phyloP scores from a whole-genome alignment of 495 filamentous ascomycete genomes.

The Jackrogersella multiformis region DNA sequence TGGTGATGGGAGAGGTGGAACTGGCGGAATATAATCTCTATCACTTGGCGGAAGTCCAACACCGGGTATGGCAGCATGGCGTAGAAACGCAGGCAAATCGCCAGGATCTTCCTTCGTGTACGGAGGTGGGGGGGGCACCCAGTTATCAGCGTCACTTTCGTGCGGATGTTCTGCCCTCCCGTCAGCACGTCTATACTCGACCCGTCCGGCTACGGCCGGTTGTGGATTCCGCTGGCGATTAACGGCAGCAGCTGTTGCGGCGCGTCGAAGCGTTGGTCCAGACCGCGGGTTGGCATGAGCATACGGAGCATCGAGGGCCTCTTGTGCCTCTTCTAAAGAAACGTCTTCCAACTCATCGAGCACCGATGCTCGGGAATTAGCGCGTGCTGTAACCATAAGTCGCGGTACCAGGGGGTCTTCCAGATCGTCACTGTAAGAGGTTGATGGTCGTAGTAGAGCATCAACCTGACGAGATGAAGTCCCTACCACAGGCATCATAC shows the following conservation, averaged over 20 bases:
- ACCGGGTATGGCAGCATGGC: conserved; percentile 45
- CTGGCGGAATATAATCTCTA: conserved; percentile 42
- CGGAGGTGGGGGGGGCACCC: conserved; percentile 92
- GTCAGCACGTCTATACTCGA: conserved; percentile 66
- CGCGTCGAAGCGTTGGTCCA: conserved; percentile 75
- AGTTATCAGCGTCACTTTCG: conserved; percentile 90
- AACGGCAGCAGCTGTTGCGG: conserved; percentile 79
- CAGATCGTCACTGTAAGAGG: conserved; percentile 46
- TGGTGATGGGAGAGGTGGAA: conserved; percentile 44
- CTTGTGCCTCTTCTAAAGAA: conserved; percentile 61
- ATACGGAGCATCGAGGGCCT: conserved; percentile 74
- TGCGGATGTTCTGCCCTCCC: conserved; percentile 77
- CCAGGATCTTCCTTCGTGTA: conserved; percentile 76
- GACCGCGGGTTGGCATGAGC: conserved; percentile 82
- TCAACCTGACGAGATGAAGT: conserved; percentile 51
- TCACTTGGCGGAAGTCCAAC: conserved; percentile 2
- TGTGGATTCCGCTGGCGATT: conserved; percentile 69
- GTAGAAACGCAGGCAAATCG: conserved; percentile 59
- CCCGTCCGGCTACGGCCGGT: conserved; percentile 48
- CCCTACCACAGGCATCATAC: conserved; percentile 49
- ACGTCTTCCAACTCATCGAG: conserved; percentile 40
- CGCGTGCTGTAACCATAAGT: conserved; percentile 46
- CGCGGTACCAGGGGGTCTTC: conserved; percentile 57
- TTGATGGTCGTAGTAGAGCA: conserved; percentile 56
- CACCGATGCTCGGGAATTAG: not conserved